phyloP scores from a whole-genome alignment of 2,329 filamentous ascomycete species.

The Cladosporium sp. region DNA sequence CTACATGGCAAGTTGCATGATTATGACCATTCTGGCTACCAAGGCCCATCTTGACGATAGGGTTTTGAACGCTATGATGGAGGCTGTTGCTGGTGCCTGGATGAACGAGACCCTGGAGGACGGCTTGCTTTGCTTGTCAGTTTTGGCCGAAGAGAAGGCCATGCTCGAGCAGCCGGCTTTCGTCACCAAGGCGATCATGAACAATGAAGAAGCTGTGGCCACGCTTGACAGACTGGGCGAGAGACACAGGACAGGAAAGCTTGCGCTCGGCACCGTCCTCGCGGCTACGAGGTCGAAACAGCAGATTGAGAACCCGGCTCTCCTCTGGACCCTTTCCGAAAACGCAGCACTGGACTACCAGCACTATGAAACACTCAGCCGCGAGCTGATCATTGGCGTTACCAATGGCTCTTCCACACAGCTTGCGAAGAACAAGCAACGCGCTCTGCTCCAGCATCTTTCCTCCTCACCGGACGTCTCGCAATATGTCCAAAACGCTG shows the following conservation, averaged over 20 bases:
- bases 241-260: constrained; percentile 15
- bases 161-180: constrained; percentile 4
- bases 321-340: constrained; percentile 8
- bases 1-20: constrained; percentile 86
- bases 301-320: constrained; percentile 4
- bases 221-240: constrained; percentile 7
- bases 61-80: constrained; percentile 82
- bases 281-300: constrained; percentile 6
- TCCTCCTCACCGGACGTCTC: constrained; percentile 1
- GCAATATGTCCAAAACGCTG: constrained; percentile 6
- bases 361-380: constrained; percentile 5
- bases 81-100: constrained; percentile 76
- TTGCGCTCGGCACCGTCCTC: constrained; percentile 20
- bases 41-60: constrained; percentile 76
- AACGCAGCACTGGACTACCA: constrained; percentile 1
- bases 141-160: constrained; percentile 73
- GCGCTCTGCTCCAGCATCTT: constrained; percentile 4
- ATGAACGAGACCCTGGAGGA: constrained; percentile 65
- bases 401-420: background rate
- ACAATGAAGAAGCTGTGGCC: constrained; percentile 5
- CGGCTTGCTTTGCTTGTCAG: constrained; percentile 72
- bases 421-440: constrained; percentile 7
- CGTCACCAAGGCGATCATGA: constrained; percentile 8
- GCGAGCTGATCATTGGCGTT: constrained; percentile 4
- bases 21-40: constrained; percentile 76